Conservation (phyloP, 2,329 filamentous ascomycete species). For the Grosmannia serpens region DNA sequence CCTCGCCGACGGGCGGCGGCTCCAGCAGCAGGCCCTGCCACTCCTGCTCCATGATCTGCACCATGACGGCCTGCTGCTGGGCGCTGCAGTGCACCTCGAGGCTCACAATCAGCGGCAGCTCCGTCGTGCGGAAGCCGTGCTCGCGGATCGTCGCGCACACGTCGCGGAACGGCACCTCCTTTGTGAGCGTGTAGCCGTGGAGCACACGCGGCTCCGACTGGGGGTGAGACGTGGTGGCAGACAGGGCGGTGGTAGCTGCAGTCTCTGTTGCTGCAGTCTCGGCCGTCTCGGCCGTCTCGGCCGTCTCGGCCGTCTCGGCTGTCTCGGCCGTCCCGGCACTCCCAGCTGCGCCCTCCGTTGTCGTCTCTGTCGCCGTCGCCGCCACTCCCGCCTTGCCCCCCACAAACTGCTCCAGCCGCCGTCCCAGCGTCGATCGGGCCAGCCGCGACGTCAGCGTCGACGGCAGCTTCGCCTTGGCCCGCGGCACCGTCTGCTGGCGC, state of each 20-base stretch:
- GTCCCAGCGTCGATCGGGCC: conserved; percentile 35
- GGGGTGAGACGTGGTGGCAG: conserved; percentile 1
- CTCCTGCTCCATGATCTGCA: conserved; percentile 75
- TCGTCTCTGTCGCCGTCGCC: background rate
- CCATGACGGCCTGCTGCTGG: conserved; percentile 81
- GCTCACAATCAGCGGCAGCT: conserved; percentile 84
- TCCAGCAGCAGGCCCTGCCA: conserved; percentile 61
- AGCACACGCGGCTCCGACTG: conserved; percentile 60
- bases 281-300: background rate
- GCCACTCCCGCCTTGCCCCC: conserved; percentile 14
- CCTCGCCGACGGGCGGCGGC: conserved; percentile 29
- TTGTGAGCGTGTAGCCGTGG: conserved; percentile 85
- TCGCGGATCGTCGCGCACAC: conserved; percentile 75
- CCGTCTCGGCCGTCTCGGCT: background rate
- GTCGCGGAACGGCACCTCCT: conserved; percentile 72
- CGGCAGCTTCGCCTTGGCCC: conserved; percentile 48
- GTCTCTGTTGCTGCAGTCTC: background rate
- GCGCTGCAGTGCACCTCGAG: conserved; percentile 78
- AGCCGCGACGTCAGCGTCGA: conserved; percentile 31
- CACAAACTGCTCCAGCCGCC: conserved; percentile 25
- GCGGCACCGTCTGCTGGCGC: conserved; percentile 50
- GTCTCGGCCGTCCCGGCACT: background rate
- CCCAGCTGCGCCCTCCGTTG: background rate
- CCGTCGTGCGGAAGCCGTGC: conserved; percentile 61
- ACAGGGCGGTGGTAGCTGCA: background rate